phyloP scores from a whole-genome alignment of 73 alveolate species.

The Symbiodinium pilosum region DNA sequence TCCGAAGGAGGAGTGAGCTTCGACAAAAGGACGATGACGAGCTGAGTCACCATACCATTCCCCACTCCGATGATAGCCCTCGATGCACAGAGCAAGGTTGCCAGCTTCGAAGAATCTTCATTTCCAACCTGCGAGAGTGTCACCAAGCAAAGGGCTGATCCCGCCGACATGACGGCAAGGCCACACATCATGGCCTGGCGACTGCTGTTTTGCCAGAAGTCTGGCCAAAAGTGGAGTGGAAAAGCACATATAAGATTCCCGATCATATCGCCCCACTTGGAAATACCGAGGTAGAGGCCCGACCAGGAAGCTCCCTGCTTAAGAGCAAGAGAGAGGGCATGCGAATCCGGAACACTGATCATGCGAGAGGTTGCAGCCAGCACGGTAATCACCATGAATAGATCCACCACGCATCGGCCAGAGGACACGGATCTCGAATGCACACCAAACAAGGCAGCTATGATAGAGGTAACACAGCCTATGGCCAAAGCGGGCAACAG shows the following conservation, averaged over 20 bases:
- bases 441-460: background rate
- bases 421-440: background rate
- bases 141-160: background rate
- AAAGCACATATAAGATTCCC: background rate
- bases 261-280: slow-evolving; percentile 5
- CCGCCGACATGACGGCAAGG: background rate
- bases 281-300: background rate
- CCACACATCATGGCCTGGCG: slow-evolving; percentile 1
- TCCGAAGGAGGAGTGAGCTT: background rate
- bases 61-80: background rate
- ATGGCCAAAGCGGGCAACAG: background rate
- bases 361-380: slow-evolving; percentile 12
- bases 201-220: background rate
- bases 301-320: background rate
- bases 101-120: background rate
- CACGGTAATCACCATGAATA: background rate
- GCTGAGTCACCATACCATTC: background rate
- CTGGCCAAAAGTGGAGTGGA: background rate
- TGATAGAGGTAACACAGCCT: background rate
- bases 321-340: background rate
- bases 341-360: slow-evolving; percentile 4
- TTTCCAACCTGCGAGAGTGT: background rate
- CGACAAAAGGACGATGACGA: background rate
- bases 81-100: background rate
- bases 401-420: background rate